These are phyloP conservation scores for Diplodia corticola DNA, from an alignment of 2,329 filamentous ascomycete genomes.

Conservation along the genomic window DNA sequence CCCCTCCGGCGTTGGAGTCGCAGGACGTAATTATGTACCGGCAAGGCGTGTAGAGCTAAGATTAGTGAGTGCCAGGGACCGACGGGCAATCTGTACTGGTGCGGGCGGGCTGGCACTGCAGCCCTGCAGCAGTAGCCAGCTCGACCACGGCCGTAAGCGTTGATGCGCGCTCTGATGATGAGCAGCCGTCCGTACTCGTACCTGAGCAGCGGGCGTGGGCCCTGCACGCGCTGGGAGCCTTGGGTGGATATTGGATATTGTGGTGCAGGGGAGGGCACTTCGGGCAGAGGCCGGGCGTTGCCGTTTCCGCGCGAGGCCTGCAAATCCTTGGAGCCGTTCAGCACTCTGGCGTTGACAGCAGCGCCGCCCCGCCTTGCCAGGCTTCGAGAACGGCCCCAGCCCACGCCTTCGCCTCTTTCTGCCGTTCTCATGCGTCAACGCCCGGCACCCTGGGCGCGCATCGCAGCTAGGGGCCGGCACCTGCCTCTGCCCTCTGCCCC, in stretches of 20 bases:
- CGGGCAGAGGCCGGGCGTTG: slow-evolving; percentile 17
- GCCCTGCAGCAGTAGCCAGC: slow-evolving; percentile 7
- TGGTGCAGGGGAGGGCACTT: slow-evolving; percentile 18
- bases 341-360: slow-evolving; percentile 23
- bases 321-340: slow-evolving; percentile 21
- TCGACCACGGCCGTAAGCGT: slow-evolving; percentile 22
- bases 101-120: slow-evolving; percentile 7
- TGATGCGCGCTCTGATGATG: slow-evolving; percentile 21
- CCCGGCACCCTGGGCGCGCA: slow-evolving; percentile 22
- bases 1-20: slow-evolving; percentile 18
- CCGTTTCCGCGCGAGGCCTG: slow-evolving; percentile 21
- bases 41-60: slow-evolving; percentile 23
- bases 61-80: slow-evolving; percentile 23
- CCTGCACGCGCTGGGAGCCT: slow-evolving; percentile 18
- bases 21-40: slow-evolving; percentile 22
- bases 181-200: slow-evolving; percentile 22
- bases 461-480: slow-evolving; percentile 14
- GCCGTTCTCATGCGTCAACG: slow-evolving; percentile 20
- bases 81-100: slow-evolving; percentile 7
- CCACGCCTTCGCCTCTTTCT: slow-evolving; percentile 8
- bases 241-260: slow-evolving; percentile 20
- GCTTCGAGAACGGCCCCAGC: slow-evolving; percentile 21
- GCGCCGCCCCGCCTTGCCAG: slow-evolving; percentile 23
- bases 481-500: slow-evolving; percentile 1
- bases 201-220: slow-evolving; percentile 19